phyloP scores from a whole-genome alignment of 2,329 filamentous ascomycete genomes.

The Lachnum nothofagi region DNA sequence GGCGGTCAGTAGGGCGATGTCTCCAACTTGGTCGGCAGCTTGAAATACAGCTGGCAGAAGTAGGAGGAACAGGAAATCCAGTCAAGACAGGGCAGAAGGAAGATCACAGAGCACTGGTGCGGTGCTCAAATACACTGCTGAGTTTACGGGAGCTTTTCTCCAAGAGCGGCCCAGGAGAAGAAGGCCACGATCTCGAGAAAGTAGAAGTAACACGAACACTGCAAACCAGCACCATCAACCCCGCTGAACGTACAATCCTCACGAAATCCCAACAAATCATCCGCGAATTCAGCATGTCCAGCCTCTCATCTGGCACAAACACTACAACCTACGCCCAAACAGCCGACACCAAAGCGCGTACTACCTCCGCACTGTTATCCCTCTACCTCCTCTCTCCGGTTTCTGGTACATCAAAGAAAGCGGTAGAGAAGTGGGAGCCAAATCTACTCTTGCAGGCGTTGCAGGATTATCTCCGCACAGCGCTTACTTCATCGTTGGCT shows the following conservation, averaged over 20 bases:
- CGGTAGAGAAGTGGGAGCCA: constrained; percentile 48
- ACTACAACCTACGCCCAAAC: constrained; percentile 56
- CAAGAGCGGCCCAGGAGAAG: constrained; percentile 62
- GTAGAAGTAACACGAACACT: constrained; percentile 69
- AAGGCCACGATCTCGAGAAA: constrained; percentile 69
- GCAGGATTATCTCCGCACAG: constrained; percentile 75
- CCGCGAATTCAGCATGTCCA: constrained; percentile 74
- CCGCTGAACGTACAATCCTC: constrained; percentile 69
- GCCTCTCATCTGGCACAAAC: constrained; percentile 41
- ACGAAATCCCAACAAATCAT: constrained; percentile 72
- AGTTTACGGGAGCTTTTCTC: constrained; percentile 69
- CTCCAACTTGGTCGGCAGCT: constrained; percentile 79
- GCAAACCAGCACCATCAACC: constrained; percentile 62
- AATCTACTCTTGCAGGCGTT: constrained; percentile 69
- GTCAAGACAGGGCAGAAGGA: constrained; percentile 43
- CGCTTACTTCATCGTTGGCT: constrained; percentile 72
- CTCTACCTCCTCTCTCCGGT: constrained; percentile 78
- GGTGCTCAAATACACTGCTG: constrained; percentile 74
- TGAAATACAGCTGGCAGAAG: constrained; percentile 75
- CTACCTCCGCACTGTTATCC: constrained; percentile 67
- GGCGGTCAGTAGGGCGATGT: constrained; percentile 70
- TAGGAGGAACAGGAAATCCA: constrained; percentile 36
- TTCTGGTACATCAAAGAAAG: constrained; percentile 40
- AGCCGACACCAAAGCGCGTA: constrained; percentile 70
- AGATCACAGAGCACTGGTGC: constrained; percentile 73